A percentile compares a stretch with the other conserved stretches of the same genome.
Conservation (phyloP, 2,329 filamentous ascomycete genomes). For the Fusarium sp. region DNA sequence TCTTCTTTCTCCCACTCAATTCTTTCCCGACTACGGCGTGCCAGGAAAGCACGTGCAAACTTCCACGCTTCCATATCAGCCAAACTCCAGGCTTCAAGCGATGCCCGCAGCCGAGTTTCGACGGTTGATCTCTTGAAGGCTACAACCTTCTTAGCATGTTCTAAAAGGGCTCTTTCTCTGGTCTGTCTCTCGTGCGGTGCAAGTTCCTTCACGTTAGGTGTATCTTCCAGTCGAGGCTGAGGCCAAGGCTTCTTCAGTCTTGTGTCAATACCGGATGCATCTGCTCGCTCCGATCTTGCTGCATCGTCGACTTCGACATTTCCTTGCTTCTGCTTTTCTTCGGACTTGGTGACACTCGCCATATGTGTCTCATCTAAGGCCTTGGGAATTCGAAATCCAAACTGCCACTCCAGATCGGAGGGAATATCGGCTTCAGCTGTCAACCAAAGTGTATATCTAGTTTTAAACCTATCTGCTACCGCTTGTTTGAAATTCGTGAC, state of each 20-base stretch:
- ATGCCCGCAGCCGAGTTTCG: slow-evolving; percentile 61
- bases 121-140: slow-evolving; percentile 58
- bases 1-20: slow-evolving; percentile 77
- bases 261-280: slow-evolving; percentile 9
- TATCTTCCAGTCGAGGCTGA: slow-evolving; percentile 51
- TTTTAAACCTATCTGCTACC: slow-evolving; percentile 75
- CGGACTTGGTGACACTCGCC: slow-evolving; percentile 20
- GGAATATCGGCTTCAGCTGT: slow-evolving; percentile 74
- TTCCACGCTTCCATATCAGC: slow-evolving; percentile 83
- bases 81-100: slow-evolving; percentile 74
- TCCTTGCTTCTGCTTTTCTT: slow-evolving; percentile 25
- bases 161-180: slow-evolving; percentile 66
- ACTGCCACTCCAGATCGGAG: slow-evolving; percentile 85
- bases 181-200: slow-evolving; percentile 64
- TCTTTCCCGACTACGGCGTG: slow-evolving; percentile 71
- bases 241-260: slow-evolving; percentile 58
- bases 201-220: slow-evolving; percentile 47
- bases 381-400: slow-evolving; percentile 84
- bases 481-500: slow-evolving; percentile 83
- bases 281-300: slow-evolving; percentile 11
- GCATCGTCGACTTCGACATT: slow-evolving; percentile 46
- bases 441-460: slow-evolving; percentile 80
- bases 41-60: slow-evolving; percentile 76
- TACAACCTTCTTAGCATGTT: slow-evolving; percentile 59
- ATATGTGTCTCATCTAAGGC: slow-evolving; percentile 57